These are phyloP conservation scores for Sicyos baderoa DNA, from an alignment of 306 rosid species.

Conservation along the genomic window DNA sequence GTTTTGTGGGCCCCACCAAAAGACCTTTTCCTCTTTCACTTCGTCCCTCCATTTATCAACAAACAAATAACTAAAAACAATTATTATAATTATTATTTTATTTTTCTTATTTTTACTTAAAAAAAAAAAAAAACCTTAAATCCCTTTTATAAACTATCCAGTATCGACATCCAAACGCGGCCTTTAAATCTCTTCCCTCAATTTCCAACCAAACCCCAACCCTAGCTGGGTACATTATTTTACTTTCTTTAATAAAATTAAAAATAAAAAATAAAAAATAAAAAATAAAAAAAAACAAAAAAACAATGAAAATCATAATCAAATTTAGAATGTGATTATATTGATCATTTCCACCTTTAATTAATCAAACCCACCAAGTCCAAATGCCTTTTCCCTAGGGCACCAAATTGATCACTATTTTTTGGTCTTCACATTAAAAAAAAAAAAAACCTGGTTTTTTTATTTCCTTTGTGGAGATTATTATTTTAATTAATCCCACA, in stretches of 20 bases:
- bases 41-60: not conserved
- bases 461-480: not conserved
- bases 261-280: too few relatives aligned
- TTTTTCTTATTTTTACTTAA: not conserved
- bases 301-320: not conserved
- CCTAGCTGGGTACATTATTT: not conserved
- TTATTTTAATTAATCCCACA: conserved; percentile 13
- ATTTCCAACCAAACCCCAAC: not conserved
- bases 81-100: not conserved
- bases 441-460: not conserved
- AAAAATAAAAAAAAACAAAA: not conserved
- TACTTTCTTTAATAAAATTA: not conserved
- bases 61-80: not conserved
- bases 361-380: not conserved
- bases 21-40: not conserved
- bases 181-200: not conserved
- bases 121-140: not conserved
- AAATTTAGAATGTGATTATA: not conserved
- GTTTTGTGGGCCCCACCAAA: not conserved
- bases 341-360: not conserved
- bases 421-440: not conserved
- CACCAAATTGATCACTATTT: not conserved
- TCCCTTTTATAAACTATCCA: not conserved
- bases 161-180: not conserved
- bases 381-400: not conserved